Percentiles rank a stretch among this genome's conserved stretches.
Evolutionary conservation across 495 filamentous ascomycete genomes (phyloP).

Genomic region (Trichocladium uniseriatum): DNA sequence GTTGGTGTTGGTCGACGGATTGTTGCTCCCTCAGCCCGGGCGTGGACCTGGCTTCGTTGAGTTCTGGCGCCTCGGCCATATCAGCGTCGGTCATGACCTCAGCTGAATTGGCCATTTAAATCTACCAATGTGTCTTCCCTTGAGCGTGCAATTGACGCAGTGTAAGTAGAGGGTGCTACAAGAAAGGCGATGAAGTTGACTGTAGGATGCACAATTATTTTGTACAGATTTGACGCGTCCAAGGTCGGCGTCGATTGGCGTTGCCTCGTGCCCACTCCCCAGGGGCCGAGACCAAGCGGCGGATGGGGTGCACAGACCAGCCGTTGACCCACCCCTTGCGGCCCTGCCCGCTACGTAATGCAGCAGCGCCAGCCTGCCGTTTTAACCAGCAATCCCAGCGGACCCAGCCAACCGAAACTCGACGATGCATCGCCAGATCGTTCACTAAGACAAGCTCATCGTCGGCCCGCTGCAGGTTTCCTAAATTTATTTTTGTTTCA

Average conservation of each 20-base stretch:
- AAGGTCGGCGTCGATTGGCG: background rate
- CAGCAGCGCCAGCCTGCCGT: background rate
- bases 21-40: background rate
- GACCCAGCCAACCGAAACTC: conserved; percentile 4
- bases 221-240: conserved; percentile 11
- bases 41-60: background rate
- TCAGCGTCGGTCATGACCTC: background rate
- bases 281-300: too few relatives aligned
- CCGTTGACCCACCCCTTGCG: background rate
- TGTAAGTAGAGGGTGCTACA: conserved; percentile 11
- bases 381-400: background rate
- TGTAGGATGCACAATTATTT: conserved; percentile 13
- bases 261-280: background rate
- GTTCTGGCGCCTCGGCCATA: background rate
- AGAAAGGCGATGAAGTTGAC: conserved; percentile 15
- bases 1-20: background rate
- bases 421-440: too few relatives aligned
- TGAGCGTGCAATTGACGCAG: background rate
- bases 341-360: background rate
- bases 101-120: background rate
- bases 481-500: background rate
- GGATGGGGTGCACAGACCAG: background rate
- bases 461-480: too few relatives aligned
- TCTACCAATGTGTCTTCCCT: background rate
- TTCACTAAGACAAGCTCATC: too few relatives aligned